Base-by-base conservation (phyloP, 441 rosid genomes). In the Gossypium gossypioides region DNA sequence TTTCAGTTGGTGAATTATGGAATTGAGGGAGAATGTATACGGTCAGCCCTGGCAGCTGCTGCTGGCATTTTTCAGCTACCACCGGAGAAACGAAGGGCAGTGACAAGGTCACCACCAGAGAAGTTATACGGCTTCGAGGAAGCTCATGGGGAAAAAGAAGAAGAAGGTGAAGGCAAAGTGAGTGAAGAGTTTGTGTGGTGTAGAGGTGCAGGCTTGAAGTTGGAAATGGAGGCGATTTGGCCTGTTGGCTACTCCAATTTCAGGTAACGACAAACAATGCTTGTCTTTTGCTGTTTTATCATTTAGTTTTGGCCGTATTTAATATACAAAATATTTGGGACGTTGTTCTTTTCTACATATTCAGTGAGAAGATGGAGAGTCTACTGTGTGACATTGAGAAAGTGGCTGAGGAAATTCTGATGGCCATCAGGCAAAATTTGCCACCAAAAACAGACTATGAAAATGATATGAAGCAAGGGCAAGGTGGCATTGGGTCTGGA, bases 1-100 rank as follows among this genome's bases (percentile, higher is more conserved):
- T 93, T 91, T 59, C 94, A 93, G 77, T 75, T 93, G 21, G 88
- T 87, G 42, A 88, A 89, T 69, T 81, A 81, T 69, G 96, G 91
- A 34, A 81, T 89, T 74, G 80, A 88, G 4, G 7, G 69, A 0
- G 87, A 88, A 22, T 56, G 68, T 8, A 72, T 75, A 9, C 75
- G 73, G 57, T 52, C 83, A 58, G 83, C 74, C 32, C 18, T 82
- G 81, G 78, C 72, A 37, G 66, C 55, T 1, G 87, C 91, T 5
- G 72, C 82, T 9, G 83, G 77, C 63, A 74, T 87, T 6, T 88
- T 87, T 44, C 60, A 59, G 19, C 73, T 85, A 55, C 76, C 88
- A 7, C 74, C 72, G 3, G 90, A 88, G 75, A 78, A 83, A 72
- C 69, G 82, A 64, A 74, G 62, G 5, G 81, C 62, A 0, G 81